These are phyloP conservation scores for Cladosporium sphaerospermum DNA, from an alignment of 2,329 filamentous ascomycete species.

Conservation along the genomic window DNA sequence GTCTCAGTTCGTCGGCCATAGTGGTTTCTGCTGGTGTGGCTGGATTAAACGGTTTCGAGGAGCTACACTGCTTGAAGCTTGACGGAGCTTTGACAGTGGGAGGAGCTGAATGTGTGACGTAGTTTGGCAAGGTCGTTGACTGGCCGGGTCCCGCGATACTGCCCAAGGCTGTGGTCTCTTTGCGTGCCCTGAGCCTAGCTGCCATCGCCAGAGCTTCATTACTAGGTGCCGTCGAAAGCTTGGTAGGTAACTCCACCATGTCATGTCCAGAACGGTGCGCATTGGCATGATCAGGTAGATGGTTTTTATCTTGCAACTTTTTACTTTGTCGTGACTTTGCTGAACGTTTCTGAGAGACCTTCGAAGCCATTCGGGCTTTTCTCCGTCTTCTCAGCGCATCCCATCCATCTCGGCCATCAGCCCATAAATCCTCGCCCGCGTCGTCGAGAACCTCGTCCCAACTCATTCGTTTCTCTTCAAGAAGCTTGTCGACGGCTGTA, in stretches of 20 bases:
- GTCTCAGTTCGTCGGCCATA: conserved; percentile 9
- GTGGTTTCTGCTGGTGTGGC: conserved; percentile 4
- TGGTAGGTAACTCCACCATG: not conserved
- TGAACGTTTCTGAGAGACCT: not conserved
- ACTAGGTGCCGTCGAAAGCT: conserved; percentile 16
- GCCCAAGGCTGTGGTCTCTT: not conserved
- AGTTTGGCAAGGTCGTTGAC: not conserved
- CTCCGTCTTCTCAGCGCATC: conserved; percentile 10
- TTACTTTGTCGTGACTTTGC: not conserved
- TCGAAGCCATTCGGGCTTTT: not conserved
- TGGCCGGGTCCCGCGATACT: not conserved
- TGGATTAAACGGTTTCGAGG: not conserved
- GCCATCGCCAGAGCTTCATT: conserved; percentile 14
- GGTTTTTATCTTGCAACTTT: not conserved
- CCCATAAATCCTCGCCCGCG: conserved; percentile 8
- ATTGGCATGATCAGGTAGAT: not conserved
- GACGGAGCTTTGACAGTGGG: not conserved
- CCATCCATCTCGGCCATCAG: conserved; percentile 15
- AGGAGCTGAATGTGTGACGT: conserved; percentile 1
- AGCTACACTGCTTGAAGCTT: conserved; percentile 2
- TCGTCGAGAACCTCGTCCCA: conserved; percentile 8
- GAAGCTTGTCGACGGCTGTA: conserved; percentile 21
- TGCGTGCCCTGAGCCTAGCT: conserved; percentile 14
- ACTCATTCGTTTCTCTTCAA: conserved; percentile 4
- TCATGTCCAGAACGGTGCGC: not conserved